Conservation (phyloP, 2,329 filamentous ascomycete species). For the Sporothrix euskadiensis region DNA sequence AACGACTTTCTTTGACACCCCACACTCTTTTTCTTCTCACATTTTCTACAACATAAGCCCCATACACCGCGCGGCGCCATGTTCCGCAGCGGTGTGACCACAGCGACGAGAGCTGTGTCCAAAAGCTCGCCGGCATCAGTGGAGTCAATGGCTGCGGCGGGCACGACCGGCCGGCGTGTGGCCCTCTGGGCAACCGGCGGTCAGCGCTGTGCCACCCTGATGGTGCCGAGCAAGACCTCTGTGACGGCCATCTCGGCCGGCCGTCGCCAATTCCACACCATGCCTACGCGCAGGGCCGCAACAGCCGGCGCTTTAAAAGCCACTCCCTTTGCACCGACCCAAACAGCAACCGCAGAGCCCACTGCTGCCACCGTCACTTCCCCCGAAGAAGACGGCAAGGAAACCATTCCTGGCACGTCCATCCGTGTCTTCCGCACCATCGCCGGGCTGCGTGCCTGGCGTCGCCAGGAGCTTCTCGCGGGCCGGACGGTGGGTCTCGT, state of each 20-base stretch:
- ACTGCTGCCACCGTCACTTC: slow-evolving; percentile 36
- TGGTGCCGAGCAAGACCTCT: too few species aligned
- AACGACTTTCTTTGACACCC: too few species aligned
- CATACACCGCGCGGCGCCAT: neutral
- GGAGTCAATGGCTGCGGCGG: neutral
- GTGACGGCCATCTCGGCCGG: neutral
- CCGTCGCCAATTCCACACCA: neutral
- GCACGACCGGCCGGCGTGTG: neutral
- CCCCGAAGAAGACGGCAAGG: slow-evolving; percentile 35
- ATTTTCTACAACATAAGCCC: too few species aligned
- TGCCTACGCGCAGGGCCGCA: too few species aligned
- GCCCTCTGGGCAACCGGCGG: neutral
- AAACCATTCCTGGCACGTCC: slow-evolving; percentile 56
- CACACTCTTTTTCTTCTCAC: neutral
- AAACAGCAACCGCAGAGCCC: slow-evolving; percentile 35
- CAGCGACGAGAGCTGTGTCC: neutral
- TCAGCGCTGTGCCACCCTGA: neutral
- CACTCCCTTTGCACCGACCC: slow-evolving; percentile 40
- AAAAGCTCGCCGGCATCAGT: neutral
- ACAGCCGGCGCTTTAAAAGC: neutral
- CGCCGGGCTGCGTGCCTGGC: slow-evolving; percentile 66
- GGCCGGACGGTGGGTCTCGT: slow-evolving; percentile 80
- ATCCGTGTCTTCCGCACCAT: slow-evolving; percentile 78
- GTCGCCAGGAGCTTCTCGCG: slow-evolving; percentile 63
- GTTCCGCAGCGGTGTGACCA: slow-evolving; percentile 1